Base-by-base conservation (phyloP, 139 green algal genomes). In the Chlorella sp. region DNA sequence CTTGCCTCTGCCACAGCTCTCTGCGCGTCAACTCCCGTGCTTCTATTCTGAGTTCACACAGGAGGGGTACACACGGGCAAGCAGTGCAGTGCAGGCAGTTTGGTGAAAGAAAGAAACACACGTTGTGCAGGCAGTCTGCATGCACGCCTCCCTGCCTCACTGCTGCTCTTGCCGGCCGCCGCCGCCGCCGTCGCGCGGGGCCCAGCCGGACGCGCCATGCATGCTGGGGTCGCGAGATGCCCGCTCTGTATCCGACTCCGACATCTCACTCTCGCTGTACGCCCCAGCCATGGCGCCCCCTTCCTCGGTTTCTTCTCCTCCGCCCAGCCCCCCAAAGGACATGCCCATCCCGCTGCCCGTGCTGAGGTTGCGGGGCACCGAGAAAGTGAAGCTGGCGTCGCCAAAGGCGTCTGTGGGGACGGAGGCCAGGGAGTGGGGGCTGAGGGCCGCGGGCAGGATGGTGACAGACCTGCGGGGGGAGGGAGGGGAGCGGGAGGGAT, bases 351-450 rank as follows among this genome's bases (percentile, higher is more conserved):
- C 75, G 71, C 42, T 75, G 85, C 85, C 85, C 28, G 0, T 71
- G 85, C 71, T 83, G 21, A 89, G 18, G 48, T 73, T 79, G 83
- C 30, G 57, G 18, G 83, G 83, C 83, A 88, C 83, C 36, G 64
- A 81, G 66, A 88, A 88, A 4, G 83, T 75, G 66, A 88, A 88
- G 64, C 21, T 40, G 64, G 66, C 64, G 30, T 16, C 40, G 24
- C 83, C 83, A 66, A 88, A 88, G 42, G 40, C 30, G 28, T 11
- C 28, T 0, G 66, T 64, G n/a, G 89, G 89, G 32, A 89, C 71
- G 28, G 85, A 91, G 84, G 92, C 91, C 69, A 96, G 89, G 16
- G 93, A 95, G 92, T 97, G 95, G 11, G 95, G 95, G 32, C 86
- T 89, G 24, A 95, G 89, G 34, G 92, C 92, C 32, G 87, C 86